Evolutionary conservation across 257 asterid species (phyloP), one percentile per base, ranked within the genome.

Genomic region (Verbena officinalis): DNA sequence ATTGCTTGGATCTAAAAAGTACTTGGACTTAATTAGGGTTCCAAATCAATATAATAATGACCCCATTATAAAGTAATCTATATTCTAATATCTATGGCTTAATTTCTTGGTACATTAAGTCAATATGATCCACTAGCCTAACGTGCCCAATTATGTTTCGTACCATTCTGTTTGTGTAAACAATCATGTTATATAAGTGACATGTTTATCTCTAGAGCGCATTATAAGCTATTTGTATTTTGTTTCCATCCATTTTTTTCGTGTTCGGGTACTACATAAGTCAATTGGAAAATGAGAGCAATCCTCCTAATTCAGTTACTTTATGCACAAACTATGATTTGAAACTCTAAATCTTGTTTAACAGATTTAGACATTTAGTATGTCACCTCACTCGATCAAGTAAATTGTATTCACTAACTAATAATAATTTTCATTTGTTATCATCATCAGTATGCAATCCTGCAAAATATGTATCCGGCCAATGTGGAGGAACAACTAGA

Each of bases 401-500:
- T n/a, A n/a, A n/a, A n/a, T n/a, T n/a, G n/a, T n/a, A n/a, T n/a
- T n/a, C n/a, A n/a, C n/a, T n/a, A n/a, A n/a, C n/a, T n/a, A n/a
- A n/a, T n/a, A n/a, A n/a, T n/a, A n/a, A n/a, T n/a, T n/a, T n/a
- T n/a, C n/a, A 21, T 21, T 1, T 50, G 17, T 10, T 50, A 20
- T 13, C 1, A 39, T 42, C 78, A 2, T 31, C 23, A 39, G 14
- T 17, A 21, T 85, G 92, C 81, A 75, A 70, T 40, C 79, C 84
- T n/a, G 75, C 81, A 13, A 82, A 76, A 36, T 85, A 80, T 73
- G 33, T 85, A 17, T 77, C 84, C 13, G 88, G 92, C 53, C 56
- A 53, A 39, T 85, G 92, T 78, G 88, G 92, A 69, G 86, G 83
- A 64, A 80, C 81, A 34, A 76, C 92, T 9, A 73, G 88, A 66